A percentile compares a stretch with the other conserved stretches of the same genome.
Conservation (phyloP, 805 yeast genomes). For the Saccharomycopsis sp. region DNA sequence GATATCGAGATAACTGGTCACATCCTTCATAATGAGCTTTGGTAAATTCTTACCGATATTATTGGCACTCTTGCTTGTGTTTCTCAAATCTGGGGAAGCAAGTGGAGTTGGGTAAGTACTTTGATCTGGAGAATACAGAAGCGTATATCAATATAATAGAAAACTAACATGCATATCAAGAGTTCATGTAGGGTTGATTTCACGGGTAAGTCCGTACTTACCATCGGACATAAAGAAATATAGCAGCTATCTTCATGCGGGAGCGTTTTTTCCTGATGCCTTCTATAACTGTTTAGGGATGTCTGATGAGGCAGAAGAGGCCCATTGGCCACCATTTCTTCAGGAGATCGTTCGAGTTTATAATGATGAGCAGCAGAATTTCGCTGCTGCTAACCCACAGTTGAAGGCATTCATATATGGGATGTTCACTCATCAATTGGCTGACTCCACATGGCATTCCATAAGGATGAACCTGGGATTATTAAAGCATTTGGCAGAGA, state of each 20-base stretch:
- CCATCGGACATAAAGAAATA: conserved; percentile 31
- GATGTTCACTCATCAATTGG: conserved; percentile 52
- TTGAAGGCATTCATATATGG: conserved; percentile 55
- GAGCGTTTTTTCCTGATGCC: conserved; percentile 66
- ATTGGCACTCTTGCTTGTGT: neutral
- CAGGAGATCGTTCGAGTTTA: conserved; percentile 40
- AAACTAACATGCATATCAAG: conserved; percentile 2
- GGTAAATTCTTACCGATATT: neutral
- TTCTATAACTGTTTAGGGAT: conserved; percentile 52
- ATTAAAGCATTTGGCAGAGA: conserved; percentile 40
- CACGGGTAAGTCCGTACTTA: conserved; percentile 28
- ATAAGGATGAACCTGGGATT: conserved; percentile 45
- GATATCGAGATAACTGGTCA: too few relatives aligned
- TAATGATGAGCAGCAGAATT: conserved; percentile 23
- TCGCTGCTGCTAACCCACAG: conserved; percentile 25
- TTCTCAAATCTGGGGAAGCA: neutral
- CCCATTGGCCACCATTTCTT: conserved; percentile 69
- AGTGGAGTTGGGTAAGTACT: neutral
- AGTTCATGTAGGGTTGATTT: conserved; percentile 33
- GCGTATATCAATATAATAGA: neutral
- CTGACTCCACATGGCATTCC: conserved; percentile 68
- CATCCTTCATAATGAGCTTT: too few relatives aligned
- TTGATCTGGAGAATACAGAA: too few relatives aligned
- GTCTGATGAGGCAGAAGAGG: conserved; percentile 49
- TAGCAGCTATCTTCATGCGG: conserved; percentile 40